Evolutionary conservation across 371 early-diverging fungal genomes (phyloP).

Genomic region (Apophysomyces ossiformis): DNA sequence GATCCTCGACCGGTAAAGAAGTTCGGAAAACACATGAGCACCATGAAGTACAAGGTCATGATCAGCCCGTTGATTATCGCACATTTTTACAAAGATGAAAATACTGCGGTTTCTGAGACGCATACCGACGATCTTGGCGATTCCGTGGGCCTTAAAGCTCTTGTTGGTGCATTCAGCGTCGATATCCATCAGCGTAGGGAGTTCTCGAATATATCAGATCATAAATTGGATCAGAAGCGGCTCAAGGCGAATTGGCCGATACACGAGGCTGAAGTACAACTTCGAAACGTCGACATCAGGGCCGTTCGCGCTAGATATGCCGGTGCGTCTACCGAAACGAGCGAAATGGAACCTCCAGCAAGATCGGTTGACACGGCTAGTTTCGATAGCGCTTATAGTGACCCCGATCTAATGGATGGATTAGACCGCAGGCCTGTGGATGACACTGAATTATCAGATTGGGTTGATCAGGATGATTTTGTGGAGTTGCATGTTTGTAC

Average conservation of each 20-base stretch:
- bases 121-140: conserved; percentile 38
- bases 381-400: conserved; percentile 19
- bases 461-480: conserved; percentile 58
- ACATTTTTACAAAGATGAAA: conserved; percentile 47
- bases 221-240: conserved; percentile 40
- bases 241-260: conserved; percentile 55
- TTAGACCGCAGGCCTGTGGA: conserved; percentile 35
- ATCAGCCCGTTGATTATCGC: conserved; percentile 45
- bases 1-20: conserved; percentile 36
- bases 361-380: conserved; percentile 8
- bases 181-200: conserved; percentile 57
- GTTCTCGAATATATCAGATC: conserved; percentile 28
- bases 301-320: conserved; percentile 40
- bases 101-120: conserved; percentile 17
- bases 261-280: conserved; percentile 53
- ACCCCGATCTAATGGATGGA: conserved; percentile 43
- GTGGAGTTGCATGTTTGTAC: conserved; percentile 35
- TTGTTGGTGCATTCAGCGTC: conserved; percentile 44
- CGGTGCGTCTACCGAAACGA: neutral
- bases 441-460: conserved; percentile 47
- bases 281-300: conserved; percentile 52
- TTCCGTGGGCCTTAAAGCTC: conserved; percentile 50
- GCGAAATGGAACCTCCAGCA: neutral
- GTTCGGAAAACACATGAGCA: conserved; percentile 47
- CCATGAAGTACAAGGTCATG: conserved; percentile 53